Evolutionary conservation across 2,329 filamentous ascomycete genomes (phyloP), one percentile per base, ranked within the genome.

Genomic region (Colletotrichum coccodes): DNA sequence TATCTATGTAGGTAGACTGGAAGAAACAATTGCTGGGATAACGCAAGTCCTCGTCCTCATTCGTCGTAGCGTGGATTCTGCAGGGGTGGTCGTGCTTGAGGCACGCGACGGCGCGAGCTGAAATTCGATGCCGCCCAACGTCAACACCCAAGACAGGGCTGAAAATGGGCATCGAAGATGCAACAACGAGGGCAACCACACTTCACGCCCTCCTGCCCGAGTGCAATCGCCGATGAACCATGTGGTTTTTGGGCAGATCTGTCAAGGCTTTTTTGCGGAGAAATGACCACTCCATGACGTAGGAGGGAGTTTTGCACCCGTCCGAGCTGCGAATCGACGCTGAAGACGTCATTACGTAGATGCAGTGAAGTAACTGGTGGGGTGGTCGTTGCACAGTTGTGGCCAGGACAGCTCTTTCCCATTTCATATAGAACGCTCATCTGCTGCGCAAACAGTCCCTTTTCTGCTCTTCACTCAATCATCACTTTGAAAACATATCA

Each of bases 311-410:
- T 65, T 38, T 59, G 46, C 58, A 34, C 56, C 40, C 18, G 65
- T 65, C 61, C 60, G 54, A 65, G 61, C 54, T 68, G 65, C 60
- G 65, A 68, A 65, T 66, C 40, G 60, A 32, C 54, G 34, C 65
- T 42, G 61, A 34, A 54, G 60, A 68, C 61, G 65, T 68, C 65
- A 68, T 68, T 61, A 68, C 65, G 54, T 68, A 63, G 49, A 57
- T 57, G 54, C 47, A 54, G 40, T 49, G 21, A 54, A 68, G 32
- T 46, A 56, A 57, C n/a, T 49, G 64, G 58, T 44, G 64, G 40
- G 60, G 60, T 57, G 61, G 38, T 34, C 18, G 47, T 21, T 42
- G 53, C 54, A 44, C 46, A 52, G 42, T 42, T 28, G 36, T 34
- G 21, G 30, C 34, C 59, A 6, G 3, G 63, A 50, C n/a, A 52